phyloP scores from a whole-genome alignment of 768 basidiomycete genomes.

The Xerocomus potaroensis region DNA sequence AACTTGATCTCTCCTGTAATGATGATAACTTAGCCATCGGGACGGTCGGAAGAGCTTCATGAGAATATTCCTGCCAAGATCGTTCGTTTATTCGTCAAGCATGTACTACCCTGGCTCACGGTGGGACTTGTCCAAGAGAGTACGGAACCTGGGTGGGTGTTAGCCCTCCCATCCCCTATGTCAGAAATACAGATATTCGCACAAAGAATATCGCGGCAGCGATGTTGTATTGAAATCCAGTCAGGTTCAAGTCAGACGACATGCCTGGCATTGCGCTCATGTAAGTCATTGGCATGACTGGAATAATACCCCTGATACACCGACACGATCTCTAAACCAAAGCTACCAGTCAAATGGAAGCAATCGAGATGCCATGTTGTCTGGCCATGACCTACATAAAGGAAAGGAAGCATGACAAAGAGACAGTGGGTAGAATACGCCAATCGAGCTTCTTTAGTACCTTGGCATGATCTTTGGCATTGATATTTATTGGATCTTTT shows the following conservation, averaged over 20 bases:
- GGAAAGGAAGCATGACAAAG: constrained; percentile 37
- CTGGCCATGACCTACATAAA: constrained; percentile 35
- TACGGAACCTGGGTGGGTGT: constrained; percentile 31
- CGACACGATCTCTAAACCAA: constrained; percentile 37
- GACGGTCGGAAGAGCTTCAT: constrained; percentile 34
- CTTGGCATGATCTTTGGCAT: constrained; percentile 10
- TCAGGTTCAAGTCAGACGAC: constrained; percentile 34
- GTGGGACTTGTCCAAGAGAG: constrained; percentile 35
- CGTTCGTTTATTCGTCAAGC: background rate
- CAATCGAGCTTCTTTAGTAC: constrained; percentile 38
- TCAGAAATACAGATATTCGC: background rate
- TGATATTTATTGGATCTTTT: background rate
- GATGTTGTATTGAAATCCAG: constrained; percentile 35
- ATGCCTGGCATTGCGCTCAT: constrained; percentile 48
- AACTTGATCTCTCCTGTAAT: background rate
- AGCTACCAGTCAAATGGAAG: background rate
- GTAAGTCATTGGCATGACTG: constrained; percentile 30
- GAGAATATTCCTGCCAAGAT: constrained; percentile 29
- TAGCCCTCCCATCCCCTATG: background rate
- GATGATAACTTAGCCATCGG: constrained; percentile 23
- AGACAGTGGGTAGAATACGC: constrained; percentile 38
- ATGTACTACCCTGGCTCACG: constrained; percentile 25
- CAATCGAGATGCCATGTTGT: background rate
- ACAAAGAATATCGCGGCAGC: constrained; percentile 39
- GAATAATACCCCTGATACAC: constrained; percentile 35